phyloP scores from a whole-genome alignment of 2,329 filamentous ascomycete genomes.

The Scorias spongiosa region DNA sequence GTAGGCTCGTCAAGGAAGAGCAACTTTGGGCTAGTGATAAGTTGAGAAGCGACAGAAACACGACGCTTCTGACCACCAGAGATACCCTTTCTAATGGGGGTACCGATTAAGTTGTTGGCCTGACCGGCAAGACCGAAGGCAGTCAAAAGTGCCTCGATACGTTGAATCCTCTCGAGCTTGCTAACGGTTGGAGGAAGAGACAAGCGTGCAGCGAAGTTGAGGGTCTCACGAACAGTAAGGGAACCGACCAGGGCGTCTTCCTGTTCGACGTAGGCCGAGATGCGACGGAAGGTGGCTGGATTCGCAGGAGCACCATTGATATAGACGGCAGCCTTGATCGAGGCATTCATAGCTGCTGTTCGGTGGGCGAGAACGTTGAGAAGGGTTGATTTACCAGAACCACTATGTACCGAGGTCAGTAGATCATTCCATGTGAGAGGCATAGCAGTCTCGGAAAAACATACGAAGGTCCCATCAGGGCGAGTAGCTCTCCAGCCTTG shows the following conservation, averaged over 20 bases:
- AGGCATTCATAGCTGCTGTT: constrained; percentile 36
- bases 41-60: constrained; percentile 62
- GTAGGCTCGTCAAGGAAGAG: constrained; percentile 77
- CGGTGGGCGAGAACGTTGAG: constrained; percentile 63
- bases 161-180: constrained; percentile 43
- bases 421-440: background rate
- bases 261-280: constrained; percentile 73
- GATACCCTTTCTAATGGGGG: constrained; percentile 67
- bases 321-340: constrained; percentile 38
- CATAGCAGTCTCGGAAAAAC: constrained; percentile 4
- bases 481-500: constrained; percentile 56
- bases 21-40: constrained; percentile 68
- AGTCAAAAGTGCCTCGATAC: constrained; percentile 51
- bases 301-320: constrained; percentile 48
- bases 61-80: constrained; percentile 75
- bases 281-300: constrained; percentile 41
- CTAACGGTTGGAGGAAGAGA: constrained; percentile 36
- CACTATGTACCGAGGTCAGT: constrained; percentile 18
- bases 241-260: constrained; percentile 73
- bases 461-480: constrained; percentile 62
- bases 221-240: constrained; percentile 64
- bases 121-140: constrained; percentile 61
- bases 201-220: constrained; percentile 62
- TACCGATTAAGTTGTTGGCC: constrained; percentile 59
- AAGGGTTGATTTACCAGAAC: constrained; percentile 67